Percentiles rank a stretch among this genome's conserved stretches.
Conservation (phyloP, 768 basidiomycete species). For the Piloderma croceum region DNA sequence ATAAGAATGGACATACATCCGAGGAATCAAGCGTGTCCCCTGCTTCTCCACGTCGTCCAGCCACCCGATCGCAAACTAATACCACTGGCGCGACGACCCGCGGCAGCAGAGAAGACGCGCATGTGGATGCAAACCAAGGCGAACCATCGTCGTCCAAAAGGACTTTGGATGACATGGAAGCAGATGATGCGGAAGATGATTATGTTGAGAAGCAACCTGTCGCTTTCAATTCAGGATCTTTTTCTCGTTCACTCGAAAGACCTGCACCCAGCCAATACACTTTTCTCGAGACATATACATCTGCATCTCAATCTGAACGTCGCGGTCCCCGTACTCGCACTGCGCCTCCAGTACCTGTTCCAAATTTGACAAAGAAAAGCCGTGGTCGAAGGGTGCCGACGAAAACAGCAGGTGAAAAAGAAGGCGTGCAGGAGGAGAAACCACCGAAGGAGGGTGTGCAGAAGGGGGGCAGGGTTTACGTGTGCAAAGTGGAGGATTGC, state of each 20-base stretch:
- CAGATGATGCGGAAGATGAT: not conserved
- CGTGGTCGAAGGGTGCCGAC: constrained; percentile 75
- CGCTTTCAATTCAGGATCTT: not conserved
- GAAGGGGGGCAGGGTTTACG: constrained; percentile 38
- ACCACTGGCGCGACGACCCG: no score
- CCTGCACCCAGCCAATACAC: not conserved
- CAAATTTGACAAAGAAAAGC: constrained; percentile 76
- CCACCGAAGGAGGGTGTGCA: not conserved
- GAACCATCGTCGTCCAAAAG: not conserved
- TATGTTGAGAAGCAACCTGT: no score
- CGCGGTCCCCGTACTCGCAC: constrained; percentile 48
- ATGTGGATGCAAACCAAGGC: no score
- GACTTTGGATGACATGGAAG: not conserved
- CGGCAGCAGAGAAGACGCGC: no score
- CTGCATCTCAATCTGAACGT: constrained; percentile 23
- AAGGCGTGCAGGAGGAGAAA: not conserved
- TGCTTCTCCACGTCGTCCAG: no score
- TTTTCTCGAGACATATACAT: not conserved
- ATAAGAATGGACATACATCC: no score
- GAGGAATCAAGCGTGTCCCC: no score
- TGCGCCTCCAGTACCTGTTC: constrained; percentile 62
- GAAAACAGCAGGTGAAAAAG: constrained; percentile 4
- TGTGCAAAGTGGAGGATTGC: constrained; percentile 65
- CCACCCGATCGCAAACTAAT: no score
- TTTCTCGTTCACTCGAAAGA: not conserved